Evolutionary conservation across 441 rosid species (phyloP), one percentile per base, ranked within the genome.

Genomic region (Rhodomyrtus psidioides): DNA sequence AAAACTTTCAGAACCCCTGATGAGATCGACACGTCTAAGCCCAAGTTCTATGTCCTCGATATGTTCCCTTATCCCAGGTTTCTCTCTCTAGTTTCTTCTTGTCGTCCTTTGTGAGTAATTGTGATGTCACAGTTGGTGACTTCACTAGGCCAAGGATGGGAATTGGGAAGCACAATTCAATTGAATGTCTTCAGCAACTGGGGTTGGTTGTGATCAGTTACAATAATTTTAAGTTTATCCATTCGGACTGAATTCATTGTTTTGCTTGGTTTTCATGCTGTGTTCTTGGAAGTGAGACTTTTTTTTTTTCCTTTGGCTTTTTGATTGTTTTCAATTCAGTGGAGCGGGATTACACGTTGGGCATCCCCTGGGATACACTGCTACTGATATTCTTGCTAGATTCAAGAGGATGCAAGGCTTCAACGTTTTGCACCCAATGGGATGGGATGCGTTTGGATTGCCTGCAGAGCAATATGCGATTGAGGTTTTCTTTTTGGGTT

Each of bases 11-110:
- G 94, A 84, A 97, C 99, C 86, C 96, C 99, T 1, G 98, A 94
- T 84, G 97, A 95, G 84, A 89, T 96, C 53, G 99, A 96, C 84
- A 91, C 94, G 58, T 91, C 96, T 54, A 96, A 89, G 89, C 99
- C 99, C 19, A 97, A 97, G 88, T 97, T 93, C 90, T 97, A 96
- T 90, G 99, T 97, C 44, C 99, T 97, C 85, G 99, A 97, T 93
- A 96, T 96, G 99, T 97, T 97, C 93, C 99, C 99, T 83, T 97
- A 97, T 91, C 99, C 98, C 91, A 97, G 99, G 99, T 97, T 15
- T 60, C 44, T 82, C 82, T 83, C 75, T 82, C 85, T 84, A 21
- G 79, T 70, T 0, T 70, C 49, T 70, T 34, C 2, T 70, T 12
- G 79, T 34, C 5, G 6, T 62, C 2, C n/a, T 70, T 10, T 5